A percentile compares a stretch with the other conserved stretches of the same genome.
phyloP scores from a whole-genome alignment of 768 basidiomycete species.

The Suillus sp. region DNA sequence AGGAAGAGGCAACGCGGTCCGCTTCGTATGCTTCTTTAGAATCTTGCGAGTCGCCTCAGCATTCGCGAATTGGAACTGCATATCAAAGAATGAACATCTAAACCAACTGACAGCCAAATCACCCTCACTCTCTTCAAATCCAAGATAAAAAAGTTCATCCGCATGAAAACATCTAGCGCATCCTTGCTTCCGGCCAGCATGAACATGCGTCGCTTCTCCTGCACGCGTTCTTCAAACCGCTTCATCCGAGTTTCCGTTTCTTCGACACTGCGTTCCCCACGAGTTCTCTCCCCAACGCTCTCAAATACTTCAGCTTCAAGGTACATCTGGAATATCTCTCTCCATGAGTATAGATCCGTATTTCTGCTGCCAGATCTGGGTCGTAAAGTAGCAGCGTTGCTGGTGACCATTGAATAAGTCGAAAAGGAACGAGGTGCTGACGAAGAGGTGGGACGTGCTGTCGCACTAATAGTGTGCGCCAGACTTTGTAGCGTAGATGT shows the following conservation, averaged over 20 bases:
- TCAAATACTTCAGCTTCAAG: constrained; percentile 87
- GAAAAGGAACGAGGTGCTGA: constrained; percentile 34
- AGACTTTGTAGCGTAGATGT: constrained; percentile 48
- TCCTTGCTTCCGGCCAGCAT: constrained; percentile 56
- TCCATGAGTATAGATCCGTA: constrained; percentile 82
- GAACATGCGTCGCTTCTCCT: constrained; percentile 51
- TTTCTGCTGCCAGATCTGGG: constrained; percentile 35
- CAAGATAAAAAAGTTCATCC: constrained; percentile 76
- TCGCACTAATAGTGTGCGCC: constrained; percentile 38
- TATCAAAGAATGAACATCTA: not conserved
- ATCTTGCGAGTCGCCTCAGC: constrained; percentile 91
- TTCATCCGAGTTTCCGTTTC: constrained; percentile 69
- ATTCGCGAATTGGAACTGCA: constrained; percentile 79
- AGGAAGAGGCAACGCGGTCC: constrained; percentile 77
- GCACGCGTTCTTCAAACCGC: constrained; percentile 62
- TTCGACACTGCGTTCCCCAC: constrained; percentile 69
- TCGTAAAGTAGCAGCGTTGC: constrained; percentile 38
- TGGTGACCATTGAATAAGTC: constrained; percentile 30
- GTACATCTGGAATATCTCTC: constrained; percentile 88
- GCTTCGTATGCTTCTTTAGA: constrained; percentile 91
- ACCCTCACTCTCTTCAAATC: constrained; percentile 72
- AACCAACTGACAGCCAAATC: not conserved
- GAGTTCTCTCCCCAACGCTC: constrained; percentile 56
- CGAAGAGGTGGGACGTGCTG: constrained; percentile 35
- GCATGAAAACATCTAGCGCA: constrained; percentile 70